A percentile compares a stretch with the other conserved stretches of the same genome.
phyloP scores from a whole-genome alignment of 2,329 filamentous ascomycete genomes.

The Chrysoporthe deuterocubensis region DNA sequence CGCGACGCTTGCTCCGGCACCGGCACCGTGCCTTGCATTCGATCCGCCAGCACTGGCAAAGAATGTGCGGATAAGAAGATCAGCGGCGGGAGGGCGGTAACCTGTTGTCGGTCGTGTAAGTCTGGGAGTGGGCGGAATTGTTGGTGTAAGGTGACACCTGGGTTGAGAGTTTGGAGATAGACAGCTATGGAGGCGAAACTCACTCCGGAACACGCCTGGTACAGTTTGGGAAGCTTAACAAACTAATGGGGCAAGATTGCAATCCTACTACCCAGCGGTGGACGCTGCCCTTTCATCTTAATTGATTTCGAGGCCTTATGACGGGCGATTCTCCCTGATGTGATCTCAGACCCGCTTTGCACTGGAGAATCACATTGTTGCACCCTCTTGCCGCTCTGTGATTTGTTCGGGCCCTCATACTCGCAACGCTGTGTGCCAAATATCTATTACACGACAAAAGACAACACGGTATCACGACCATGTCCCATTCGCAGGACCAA shows the following conservation, averaged over 20 bases:
- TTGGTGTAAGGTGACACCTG: constrained; percentile 21
- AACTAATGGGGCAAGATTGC: no score
- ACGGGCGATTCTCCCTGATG: no score
- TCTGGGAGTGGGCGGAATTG: constrained; percentile 24
- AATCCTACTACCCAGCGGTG: no score
- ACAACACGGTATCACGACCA: constrained; percentile 32
- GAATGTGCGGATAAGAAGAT: background rate
- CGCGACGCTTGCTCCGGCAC: background rate
- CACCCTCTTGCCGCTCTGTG: background rate
- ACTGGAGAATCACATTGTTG: no score
- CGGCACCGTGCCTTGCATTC: constrained; percentile 11
- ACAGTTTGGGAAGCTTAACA: no score
- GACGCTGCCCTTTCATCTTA: no score
- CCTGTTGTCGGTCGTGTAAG: constrained; percentile 20
- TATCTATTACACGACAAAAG: background rate
- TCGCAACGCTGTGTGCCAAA: background rate
- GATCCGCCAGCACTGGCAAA: constrained; percentile 1
- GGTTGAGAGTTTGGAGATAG: constrained; percentile 18
- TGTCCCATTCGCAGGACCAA: constrained; percentile 39
- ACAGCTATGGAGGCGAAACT: background rate
- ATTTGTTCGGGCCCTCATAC: background rate
- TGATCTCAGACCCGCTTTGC: no score
- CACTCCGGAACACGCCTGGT: background rate
- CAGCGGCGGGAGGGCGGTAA: constrained; percentile 1
- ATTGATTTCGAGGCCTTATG: no score